Base-by-base conservation (phyloP, 2,329 filamentous ascomycete genomes). In the Calonectria hawksworthii region DNA sequence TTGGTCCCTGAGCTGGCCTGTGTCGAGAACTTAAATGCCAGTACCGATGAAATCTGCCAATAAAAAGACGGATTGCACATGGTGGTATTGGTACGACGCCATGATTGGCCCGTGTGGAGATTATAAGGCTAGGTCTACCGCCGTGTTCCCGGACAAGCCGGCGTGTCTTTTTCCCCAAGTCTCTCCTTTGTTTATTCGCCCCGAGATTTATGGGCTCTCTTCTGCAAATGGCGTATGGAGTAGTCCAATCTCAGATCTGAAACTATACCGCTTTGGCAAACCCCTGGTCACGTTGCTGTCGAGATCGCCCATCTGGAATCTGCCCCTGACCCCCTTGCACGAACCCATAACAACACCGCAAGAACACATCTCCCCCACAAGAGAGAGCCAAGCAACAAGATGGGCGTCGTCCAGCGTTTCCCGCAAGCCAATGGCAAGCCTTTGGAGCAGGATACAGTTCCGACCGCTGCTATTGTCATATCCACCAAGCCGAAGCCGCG, bases 81-180 rank as follows among this genome's bases (percentile, higher is more conserved):
- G 61, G 61, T 65, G 61, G 61, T 65, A n/a, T 50, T 18, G 61
- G 44, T 50, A 16, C 61, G 41, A 38, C 61, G 16, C 4, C 61
- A 30, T 65, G 61, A 65, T 65, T 65, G 61, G 61, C 61, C 61
- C 38, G 41, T 65, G 61, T 50, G 61, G 61, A 50, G 61, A 47
- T 65, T 41, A 34, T 34, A 50, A 44, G 41, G 44, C 28, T 50
- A 50, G 61, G 61, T 65, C 38, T 32, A 65, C 38, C 5, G 34
- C 41, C 41, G 6, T 50, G 14, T 34, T 65, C 28, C 61, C 61
- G 41, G 30, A 16, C 61, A 34, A 41, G 10, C 61, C 38, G 61
- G 61, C 18, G 26, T 50, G n/a, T 50, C 18, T 16, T 47, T 47
- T 18, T 26, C 41, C 41, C 44, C 44, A 47, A 47, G 44, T 32